phyloP scores from a whole-genome alignment of 1,139 yeast species.

The Schwanniomyces etchellsii region DNA sequence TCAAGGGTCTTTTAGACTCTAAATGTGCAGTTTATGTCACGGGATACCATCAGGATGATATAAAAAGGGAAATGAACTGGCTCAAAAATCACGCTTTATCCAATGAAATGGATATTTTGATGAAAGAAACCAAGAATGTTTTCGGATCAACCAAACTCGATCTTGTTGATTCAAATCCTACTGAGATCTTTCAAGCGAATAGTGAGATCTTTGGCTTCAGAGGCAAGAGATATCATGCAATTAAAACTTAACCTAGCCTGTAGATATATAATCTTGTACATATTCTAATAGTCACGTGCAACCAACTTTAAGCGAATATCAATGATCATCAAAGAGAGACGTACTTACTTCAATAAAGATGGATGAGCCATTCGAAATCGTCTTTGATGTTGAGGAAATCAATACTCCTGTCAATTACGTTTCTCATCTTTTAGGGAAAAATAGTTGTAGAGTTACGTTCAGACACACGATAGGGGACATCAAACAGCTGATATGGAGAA shows the following conservation, averaged over 20 bases:
- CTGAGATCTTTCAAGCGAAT: slow-evolving; percentile 88
- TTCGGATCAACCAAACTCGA: slow-evolving; percentile 93
- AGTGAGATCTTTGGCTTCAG: slow-evolving; percentile 85
- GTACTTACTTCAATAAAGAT: background rate
- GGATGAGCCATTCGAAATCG: background rate
- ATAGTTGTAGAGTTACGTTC: slow-evolving; percentile 15
- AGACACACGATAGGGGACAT: slow-evolving; percentile 18
- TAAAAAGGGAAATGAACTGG: slow-evolving; percentile 67
- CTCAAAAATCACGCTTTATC: slow-evolving; percentile 52
- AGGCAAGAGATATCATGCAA: slow-evolving; percentile 94
- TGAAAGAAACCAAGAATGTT: slow-evolving; percentile 66
- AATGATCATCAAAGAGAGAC: background rate
- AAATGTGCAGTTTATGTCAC: slow-evolving; percentile 90
- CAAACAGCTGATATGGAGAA: slow-evolving; percentile 23
- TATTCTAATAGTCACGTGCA: slow-evolving; percentile 4
- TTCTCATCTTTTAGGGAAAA: slow-evolving; percentile 1
- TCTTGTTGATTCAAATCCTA: slow-evolving; percentile 84
- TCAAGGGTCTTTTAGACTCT: slow-evolving; percentile 83
- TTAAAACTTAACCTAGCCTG: slow-evolving; percentile 23
- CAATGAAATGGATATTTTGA: slow-evolving; percentile 74
- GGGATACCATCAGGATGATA: slow-evolving; percentile 78
- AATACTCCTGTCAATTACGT: background rate
- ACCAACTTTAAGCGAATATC: background rate
- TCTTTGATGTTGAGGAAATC: background rate
- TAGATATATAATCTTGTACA: slow-evolving; percentile 9